Evolutionary conservation across 495 filamentous ascomycete species (phyloP), one percentile per base, ranked within the genome.

Genomic region (Daldinia decipiens): DNA sequence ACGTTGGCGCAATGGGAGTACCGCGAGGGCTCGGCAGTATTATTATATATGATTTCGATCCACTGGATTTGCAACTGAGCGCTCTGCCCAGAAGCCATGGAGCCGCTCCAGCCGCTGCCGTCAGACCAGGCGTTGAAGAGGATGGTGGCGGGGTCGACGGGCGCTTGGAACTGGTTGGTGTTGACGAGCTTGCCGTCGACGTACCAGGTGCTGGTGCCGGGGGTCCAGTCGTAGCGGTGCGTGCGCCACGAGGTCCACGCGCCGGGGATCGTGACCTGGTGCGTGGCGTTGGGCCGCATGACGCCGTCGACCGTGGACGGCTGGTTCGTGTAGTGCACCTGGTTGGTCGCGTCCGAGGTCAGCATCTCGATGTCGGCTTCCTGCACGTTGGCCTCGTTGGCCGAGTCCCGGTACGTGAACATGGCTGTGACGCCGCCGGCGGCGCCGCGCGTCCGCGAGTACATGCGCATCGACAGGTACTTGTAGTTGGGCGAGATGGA

Each of bases 331-430:
- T 91, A 93, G 70, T 88, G 88, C 21, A 91, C 81, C 1, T 80
- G 77, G 59, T 84, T 76, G 4, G 72, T 71, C 0, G 84, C 79
- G 62, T 88, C 89, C 1, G 72, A 73, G 0, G 90, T 92, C 11
- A 91, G 82, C 62, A 92, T 86, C 77, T 97, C 93, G 57, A 94
- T 84, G 74, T 95, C 93, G 0, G 88, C 87, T 77, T 95, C 91
- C 75, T 90, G 88, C 54, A 89, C 86, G 38, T 65, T 27, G 17
- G 67, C 71, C 15, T 84, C 82, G 7, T 74, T 61, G 13, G 61
- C 55, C 40, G 69, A 64, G 64, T 58, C 71, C 6, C 74, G 74
- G 73, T 90, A 90, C 34, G 91, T 92, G 79, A 94, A 93, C 62
- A 92, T 83, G 39, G 90, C 90, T 0, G 88, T 87, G 62, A 90